Conservation (phyloP, 495 filamentous ascomycete species). For the Aspergillus funiculosus region DNA sequence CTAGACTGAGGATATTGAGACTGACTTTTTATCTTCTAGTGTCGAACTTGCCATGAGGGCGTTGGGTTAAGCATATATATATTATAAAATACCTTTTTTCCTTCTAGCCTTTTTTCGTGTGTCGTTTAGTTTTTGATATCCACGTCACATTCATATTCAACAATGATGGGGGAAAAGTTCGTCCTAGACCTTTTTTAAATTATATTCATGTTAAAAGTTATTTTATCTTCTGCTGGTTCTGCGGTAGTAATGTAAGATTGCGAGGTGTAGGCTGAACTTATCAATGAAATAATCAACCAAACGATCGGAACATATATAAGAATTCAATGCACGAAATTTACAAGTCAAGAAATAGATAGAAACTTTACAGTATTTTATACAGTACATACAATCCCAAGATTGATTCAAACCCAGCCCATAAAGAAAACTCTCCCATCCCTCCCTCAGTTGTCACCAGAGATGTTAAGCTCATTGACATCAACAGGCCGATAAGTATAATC, state of each 20-base stretch:
- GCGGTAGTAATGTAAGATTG: no score
- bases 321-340: no score
- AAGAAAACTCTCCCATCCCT: conserved; percentile 4
- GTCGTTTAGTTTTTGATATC: conserved; percentile 28
- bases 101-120: conserved; percentile 15
- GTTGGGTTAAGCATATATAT: conserved; percentile 28
- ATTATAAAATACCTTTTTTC: conserved; percentile 9
- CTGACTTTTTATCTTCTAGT: conserved; percentile 23
- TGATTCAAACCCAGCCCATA: conserved; percentile 19
- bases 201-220: neutral
- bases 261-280: no score
- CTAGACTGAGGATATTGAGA: neutral
- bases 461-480: conserved; percentile 16
- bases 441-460: conserved; percentile 17
- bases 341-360: conserved; percentile 23
- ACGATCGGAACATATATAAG: no score
- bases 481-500: conserved; percentile 52
- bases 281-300: no score
- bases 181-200: conserved; percentile 8
- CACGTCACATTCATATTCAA: conserved; percentile 24
- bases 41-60: conserved; percentile 46
- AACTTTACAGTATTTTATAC: conserved; percentile 34
- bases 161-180: conserved; percentile 26
- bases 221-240: neutral
- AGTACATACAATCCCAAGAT: conserved; percentile 32